Evolutionary conservation across 305 asterid species (phyloP).

Genomic region (Striga hermonthica): DNA sequence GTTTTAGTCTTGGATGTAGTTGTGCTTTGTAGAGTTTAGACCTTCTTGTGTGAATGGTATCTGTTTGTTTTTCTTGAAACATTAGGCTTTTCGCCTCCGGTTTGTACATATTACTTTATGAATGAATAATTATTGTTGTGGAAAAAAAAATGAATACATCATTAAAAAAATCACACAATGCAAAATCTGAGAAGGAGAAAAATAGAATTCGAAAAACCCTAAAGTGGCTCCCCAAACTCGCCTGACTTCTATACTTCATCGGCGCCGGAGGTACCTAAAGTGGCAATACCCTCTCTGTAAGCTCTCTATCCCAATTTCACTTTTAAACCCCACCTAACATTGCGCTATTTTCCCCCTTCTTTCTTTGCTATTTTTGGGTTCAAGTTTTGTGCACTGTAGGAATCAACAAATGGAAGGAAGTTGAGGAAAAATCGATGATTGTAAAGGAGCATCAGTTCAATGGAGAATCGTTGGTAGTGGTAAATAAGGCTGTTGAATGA

Average conservation of each 20-base stretch:
- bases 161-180: no score
- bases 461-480: slow-evolving; percentile 32
- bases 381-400: slow-evolving; percentile 53
- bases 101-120: no score
- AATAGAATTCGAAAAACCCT: no score
- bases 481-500: slow-evolving; percentile 40
- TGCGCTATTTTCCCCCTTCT: neutral
- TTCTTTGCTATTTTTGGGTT: neutral
- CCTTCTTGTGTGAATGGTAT: no score
- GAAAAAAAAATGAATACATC: no score
- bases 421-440: slow-evolving; percentile 36
- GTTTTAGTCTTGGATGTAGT: no score
- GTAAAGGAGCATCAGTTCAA: slow-evolving; percentile 39
- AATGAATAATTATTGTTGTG: no score
- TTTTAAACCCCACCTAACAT: neutral
- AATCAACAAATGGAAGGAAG: slow-evolving; percentile 63
- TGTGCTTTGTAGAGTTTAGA: no score
- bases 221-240: slow-evolving; percentile 40
- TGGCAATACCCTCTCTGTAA: neutral
- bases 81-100: no score
- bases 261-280: slow-evolving; percentile 57
- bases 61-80: no score
- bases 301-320: slow-evolving; percentile 3
- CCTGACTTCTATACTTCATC: slow-evolving; percentile 53
- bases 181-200: no score